Conservation (phyloP, 129 eudicot species). For the Tagetes erecta region DNA sequence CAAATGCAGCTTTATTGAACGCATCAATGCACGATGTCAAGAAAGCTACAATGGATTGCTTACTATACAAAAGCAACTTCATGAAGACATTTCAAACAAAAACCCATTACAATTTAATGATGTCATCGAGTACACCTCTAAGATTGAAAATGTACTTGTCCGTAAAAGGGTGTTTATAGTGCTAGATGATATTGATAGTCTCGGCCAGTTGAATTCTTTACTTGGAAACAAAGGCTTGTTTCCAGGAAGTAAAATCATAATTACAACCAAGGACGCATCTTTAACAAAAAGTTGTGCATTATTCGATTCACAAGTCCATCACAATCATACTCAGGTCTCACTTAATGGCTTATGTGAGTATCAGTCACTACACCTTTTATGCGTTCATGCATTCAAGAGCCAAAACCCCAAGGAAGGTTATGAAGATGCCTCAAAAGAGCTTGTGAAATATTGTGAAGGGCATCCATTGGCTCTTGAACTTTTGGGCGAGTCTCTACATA, state of each 20-base stretch:
- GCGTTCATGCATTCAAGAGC: conserved; percentile 33
- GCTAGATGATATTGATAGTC: conserved; percentile 30
- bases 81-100: too few species aligned
- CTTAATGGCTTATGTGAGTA: conserved; percentile 1
- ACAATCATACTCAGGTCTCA: background rate
- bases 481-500: conserved; percentile 22
- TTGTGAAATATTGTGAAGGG: conserved; percentile 30
- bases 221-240: conserved; percentile 28
- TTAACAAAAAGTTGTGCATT: background rate
- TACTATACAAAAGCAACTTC: too few species aligned
- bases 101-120: too few species aligned
- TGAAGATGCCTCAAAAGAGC: background rate
- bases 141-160: conserved; percentile 5
- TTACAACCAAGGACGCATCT: conserved; percentile 31
- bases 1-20: too few species aligned
- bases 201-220: conserved; percentile 24
- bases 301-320: background rate
- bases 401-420: conserved; percentile 16
- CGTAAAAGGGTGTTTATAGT: conserved; percentile 25
- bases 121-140: too few species aligned
- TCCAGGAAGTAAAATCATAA: conserved; percentile 31
- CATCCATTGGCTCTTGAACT: conserved; percentile 34
- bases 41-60: too few species aligned
- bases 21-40: too few species aligned
- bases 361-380: conserved; percentile 29